Evolutionary conservation across 1,284 basidiomycete genomes (phyloP).

Genomic region (Gymnopus androsaceus): DNA sequence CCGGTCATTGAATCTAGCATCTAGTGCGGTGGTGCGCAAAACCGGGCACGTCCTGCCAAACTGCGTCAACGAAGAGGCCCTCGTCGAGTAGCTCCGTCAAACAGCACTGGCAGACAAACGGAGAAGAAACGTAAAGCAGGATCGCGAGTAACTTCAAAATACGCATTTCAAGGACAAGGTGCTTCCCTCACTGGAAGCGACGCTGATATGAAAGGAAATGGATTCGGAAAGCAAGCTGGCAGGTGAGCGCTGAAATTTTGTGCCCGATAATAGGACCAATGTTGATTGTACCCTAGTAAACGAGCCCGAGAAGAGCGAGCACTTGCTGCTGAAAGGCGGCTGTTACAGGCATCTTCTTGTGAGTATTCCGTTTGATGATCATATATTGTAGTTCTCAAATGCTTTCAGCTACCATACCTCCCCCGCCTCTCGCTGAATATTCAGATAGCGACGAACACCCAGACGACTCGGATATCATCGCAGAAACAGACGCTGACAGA

Average conservation of each 20-base stretch:
- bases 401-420: background rate
- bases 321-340: slow-evolving; percentile 65
- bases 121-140: slow-evolving; percentile 71
- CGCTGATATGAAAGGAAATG: slow-evolving; percentile 45
- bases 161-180: slow-evolving; percentile 61
- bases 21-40: slow-evolving; percentile 81
- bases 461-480: slow-evolving; percentile 38
- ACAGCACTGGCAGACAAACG: slow-evolving; percentile 59
- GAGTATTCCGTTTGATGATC: background rate
- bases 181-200: slow-evolving; percentile 48
- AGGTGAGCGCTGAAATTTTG: slow-evolving; percentile 46
- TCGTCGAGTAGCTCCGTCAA: slow-evolving; percentile 49
- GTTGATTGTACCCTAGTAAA: slow-evolving; percentile 47
- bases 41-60: slow-evolving; percentile 47
- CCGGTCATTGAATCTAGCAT: slow-evolving; percentile 7
- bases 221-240: slow-evolving; percentile 67
- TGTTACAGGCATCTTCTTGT: slow-evolving; percentile 41
- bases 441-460: slow-evolving; percentile 31
- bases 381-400: background rate
- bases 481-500: slow-evolving; percentile 61
- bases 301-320: slow-evolving; percentile 75
- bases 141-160: slow-evolving; percentile 58
- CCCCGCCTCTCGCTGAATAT: slow-evolving; percentile 17
- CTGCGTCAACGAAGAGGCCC: slow-evolving; percentile 33
- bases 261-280: background rate